Base-by-base conservation (phyloP, 2,329 filamentous ascomycete species). In the Verticillium isaacii region DNA sequence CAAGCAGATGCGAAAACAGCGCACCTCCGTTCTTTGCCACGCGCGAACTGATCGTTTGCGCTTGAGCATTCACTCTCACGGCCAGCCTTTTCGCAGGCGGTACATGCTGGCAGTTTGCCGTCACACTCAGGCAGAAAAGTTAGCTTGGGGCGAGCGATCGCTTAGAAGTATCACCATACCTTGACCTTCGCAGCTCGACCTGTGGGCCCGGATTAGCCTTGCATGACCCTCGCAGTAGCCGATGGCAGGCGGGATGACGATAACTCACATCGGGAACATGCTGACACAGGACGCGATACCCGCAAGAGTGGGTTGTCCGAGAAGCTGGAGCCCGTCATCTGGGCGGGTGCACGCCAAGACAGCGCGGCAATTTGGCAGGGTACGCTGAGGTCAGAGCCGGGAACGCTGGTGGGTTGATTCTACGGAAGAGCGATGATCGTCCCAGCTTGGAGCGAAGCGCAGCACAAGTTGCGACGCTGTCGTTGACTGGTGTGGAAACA, bases 101-200 rank as follows among this genome's bases (percentile, higher is more conserved):
- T 96, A 73, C 95, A 99, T 8, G 93, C 93, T 12, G 95, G 95
- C 41, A 98, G 81, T 75, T 97, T 97, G 64, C 95, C 94, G 78
- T 98, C 95, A 71, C 95, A 99, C 87, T 90, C 70, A 25, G 29
- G 37, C 63, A 19, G 52, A 61, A 57, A 56, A 25, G 15, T 56
- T 56, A 56, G 54, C 25, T 56, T 12, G n/a, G 54, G 5, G 9
- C 5, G 8, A 9, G 14, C 15, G 11, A 9, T 32, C 15, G 15
- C 12, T 37, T 57, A 25, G n/a, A 25, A 15, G 14, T 29, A 19
- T 57, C 14, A 32, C n/a, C 65, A 70, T 72, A 89, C 87, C 82
- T 96, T 97, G 73, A 98, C 93, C 79, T 99, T 99, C 60, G 94
- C 93, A 64, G 89, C 86, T 64, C 95, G 91, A 79, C 86, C 86